Conservation (phyloP, 306 rosid species). For the Comarum palustre region DNA sequence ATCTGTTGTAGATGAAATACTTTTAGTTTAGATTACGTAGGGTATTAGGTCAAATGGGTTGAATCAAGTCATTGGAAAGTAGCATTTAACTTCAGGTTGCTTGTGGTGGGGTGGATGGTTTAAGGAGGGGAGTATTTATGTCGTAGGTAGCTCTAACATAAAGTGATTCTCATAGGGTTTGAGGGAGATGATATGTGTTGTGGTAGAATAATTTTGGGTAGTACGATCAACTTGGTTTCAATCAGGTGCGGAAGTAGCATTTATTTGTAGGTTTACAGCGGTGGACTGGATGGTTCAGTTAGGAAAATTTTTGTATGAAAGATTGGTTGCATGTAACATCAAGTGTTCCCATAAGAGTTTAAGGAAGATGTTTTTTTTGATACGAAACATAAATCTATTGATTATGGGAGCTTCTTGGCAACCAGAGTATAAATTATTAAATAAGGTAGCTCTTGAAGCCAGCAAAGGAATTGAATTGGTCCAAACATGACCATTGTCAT, state of each 20-base stretch:
- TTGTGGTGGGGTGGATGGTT: conserved; percentile 1
- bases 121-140: conserved; percentile 3
- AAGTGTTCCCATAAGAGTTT: not conserved
- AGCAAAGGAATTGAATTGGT: too few relatives aligned
- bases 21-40: not conserved
- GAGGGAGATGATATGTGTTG: not conserved
- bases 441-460: too few relatives aligned
- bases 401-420: too few relatives aligned
- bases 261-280: not conserved
- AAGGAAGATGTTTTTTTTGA: too few relatives aligned
- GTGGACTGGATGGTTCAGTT: not conserved
- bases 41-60: not conserved
- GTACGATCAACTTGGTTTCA: not conserved
- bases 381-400: too few relatives aligned
- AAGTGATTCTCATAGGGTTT: not conserved
- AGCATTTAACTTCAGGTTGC: not conserved
- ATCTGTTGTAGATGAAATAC: not conserved
- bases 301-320: not conserved
- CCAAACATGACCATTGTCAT: too few relatives aligned
- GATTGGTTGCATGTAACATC: conserved; percentile 1
- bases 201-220: not conserved
- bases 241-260: not conserved
- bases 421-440: too few relatives aligned
- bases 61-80: not conserved
- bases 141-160: not conserved